Evolutionary conservation across 2,329 filamentous ascomycete species (phyloP).

Genomic region (Metarhizium rileyi): DNA sequence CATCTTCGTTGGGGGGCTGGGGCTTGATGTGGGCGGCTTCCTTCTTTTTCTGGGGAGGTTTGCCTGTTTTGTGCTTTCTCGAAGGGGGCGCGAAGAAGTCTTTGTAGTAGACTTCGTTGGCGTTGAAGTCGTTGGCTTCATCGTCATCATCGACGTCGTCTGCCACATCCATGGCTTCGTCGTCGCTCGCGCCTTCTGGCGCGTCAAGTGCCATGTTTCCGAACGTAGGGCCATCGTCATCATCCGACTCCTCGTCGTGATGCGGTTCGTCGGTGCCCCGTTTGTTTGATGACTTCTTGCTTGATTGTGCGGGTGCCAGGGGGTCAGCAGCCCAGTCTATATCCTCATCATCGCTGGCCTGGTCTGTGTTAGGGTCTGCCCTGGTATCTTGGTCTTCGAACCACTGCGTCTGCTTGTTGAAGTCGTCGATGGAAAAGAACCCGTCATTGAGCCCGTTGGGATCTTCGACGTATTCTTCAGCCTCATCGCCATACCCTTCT

Average conservation of each 20-base stretch:
- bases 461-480: slow-evolving; percentile 43
- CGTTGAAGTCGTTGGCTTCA: slow-evolving; percentile 56
- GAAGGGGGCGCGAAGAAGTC: slow-evolving; percentile 90
- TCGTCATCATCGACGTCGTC: slow-evolving; percentile 33
- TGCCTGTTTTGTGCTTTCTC: slow-evolving; percentile 52
- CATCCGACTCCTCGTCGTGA: slow-evolving; percentile 51
- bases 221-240: slow-evolving; percentile 76
- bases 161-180: slow-evolving; percentile 49
- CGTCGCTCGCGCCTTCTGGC: slow-evolving; percentile 57
- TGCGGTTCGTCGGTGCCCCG: slow-evolving; percentile 20
- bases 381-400: slow-evolving; percentile 77
- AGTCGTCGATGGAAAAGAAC: slow-evolving; percentile 96
- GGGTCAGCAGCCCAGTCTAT: slow-evolving; percentile 84
- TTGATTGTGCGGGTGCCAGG: slow-evolving; percentile 30
- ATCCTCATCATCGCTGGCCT: slow-evolving; percentile 73
- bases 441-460: slow-evolving; percentile 86
- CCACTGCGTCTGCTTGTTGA: slow-evolving; percentile 87
- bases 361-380: slow-evolving; percentile 65
- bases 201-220: slow-evolving; percentile 67
- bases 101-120: slow-evolving; percentile 81
- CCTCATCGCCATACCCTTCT: slow-evolving; percentile 25
- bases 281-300: slow-evolving; percentile 19
- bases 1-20: slow-evolving; percentile 44
- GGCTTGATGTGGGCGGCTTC: slow-evolving; percentile 32
- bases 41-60: slow-evolving; percentile 26